Evolutionary conservation across 495 filamentous ascomycete genomes (phyloP), one percentile per base, ranked within the genome.

Genomic region (Xylaria telfairii): DNA sequence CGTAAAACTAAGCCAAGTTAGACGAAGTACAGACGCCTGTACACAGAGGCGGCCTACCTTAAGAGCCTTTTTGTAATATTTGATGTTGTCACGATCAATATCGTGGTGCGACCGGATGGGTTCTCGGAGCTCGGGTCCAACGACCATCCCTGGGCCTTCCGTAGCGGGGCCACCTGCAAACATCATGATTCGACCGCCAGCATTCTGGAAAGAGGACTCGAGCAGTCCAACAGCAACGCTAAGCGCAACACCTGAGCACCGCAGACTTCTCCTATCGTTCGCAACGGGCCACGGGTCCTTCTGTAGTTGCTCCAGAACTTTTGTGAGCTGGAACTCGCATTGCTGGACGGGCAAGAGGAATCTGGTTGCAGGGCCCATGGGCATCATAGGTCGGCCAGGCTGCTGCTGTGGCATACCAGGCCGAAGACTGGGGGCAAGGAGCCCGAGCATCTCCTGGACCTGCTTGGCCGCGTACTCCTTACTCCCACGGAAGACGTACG

Each of bases 81-180:
- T 99, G 84, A 97, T 97, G 76, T 98, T 97, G 78, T 99, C 96
- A 47, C 93, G 89, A 76, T 99, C 96, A 78, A 99, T 99, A 74
- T 99, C 96, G 78, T 99, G 96, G 83, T 99, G 96, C 42, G 96
- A 98, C 76, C 96, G 91, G 69, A 99, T 98, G 19, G 96, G 94
- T 79, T 99, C 96, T 80, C 94, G 92, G 72, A 99, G 82, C 81
- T 99, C 96, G n/a, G 95, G 94, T 0, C 94, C 94, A 80, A 99
- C 96, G 44, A 99, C 96, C 86, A 96, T 92, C 62, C 96, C 96
- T 17, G 96, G 96, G 0, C 96, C 96, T 82, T 98, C 96, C 2
- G 96, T 99, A 28, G 93, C 94, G 30, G 96, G 92, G 28, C 96
- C 96, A 73, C 96, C 97, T 61, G 95, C 91, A 79, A 98, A 99